Evolutionary conservation across 768 basidiomycete species (phyloP), one percentile per base, ranked within the genome.

Genomic region (Suillus subluteus): DNA sequence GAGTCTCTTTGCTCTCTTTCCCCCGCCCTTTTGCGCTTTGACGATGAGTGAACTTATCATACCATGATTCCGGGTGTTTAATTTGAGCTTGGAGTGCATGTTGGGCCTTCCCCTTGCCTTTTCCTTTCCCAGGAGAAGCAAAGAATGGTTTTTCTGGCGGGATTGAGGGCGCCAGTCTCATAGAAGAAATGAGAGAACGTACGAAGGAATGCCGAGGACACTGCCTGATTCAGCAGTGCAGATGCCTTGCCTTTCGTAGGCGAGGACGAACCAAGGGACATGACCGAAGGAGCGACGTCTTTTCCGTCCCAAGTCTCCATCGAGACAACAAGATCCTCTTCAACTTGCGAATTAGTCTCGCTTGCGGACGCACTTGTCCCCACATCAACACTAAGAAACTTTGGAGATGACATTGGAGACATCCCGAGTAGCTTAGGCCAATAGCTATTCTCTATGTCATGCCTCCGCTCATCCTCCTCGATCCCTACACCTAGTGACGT

Each of bases 231-330:
- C 2, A n/a, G 15, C 23, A 40, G 38, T 26, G 38, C 38, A 59
- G 38, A 15, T 8, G 9, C 23, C 8, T 59, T 41, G 9, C 23
- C 38, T 23, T 59, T 26, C 15, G 38, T 38, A 18, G 58, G 58
- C 23, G 38, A 59, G 15, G 23, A 59, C 23, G 16, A 38, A 15
- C 13, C 12, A 6, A 23, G n/a, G 56, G n/a, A 40, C 38, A 41
- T 5, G 1, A 8, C 23, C 8, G 9, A 38, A 58, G 37, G n/a
- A 38, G 58, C 16, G 58, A 40, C 15, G 15, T 40, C 15, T 5
- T 41, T 38, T 26, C 58, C 58, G 9, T 59, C 58, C 58, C 38
- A 59, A 8, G 23, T 16, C 38, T 59, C 58, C 38, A 59, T 59
- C 15, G 58, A 41, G 6, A 59, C 38, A 30, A 41, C 40, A 15